Conservation (phyloP, 306 rosid genomes). For the Dalbergia oliveri region DNA sequence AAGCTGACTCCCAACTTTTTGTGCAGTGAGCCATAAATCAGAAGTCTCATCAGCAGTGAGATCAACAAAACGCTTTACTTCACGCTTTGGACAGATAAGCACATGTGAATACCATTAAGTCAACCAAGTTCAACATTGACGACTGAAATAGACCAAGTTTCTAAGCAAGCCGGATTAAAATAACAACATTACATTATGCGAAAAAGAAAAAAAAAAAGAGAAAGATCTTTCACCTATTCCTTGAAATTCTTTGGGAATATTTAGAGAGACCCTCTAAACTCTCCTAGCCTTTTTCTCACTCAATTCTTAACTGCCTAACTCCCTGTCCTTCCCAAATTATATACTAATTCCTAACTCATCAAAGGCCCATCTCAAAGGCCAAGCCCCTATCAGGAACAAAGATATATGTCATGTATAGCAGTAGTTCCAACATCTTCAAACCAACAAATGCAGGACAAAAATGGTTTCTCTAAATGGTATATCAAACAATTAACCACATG, state of each 20-base stretch:
- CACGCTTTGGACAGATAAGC: slow-evolving; percentile 94
- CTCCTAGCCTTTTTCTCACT: too few species aligned
- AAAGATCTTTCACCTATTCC: not conserved
- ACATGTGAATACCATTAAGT: slow-evolving; percentile 85
- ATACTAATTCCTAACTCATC: too few species aligned
- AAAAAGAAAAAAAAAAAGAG: not conserved
- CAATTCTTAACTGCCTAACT: too few species aligned
- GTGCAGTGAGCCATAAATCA: slow-evolving; percentile 93
- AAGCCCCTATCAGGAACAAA: not conserved
- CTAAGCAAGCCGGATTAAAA: not conserved
- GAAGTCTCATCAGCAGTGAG: slow-evolving; percentile 86
- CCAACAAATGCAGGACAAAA: slow-evolving; percentile 23
- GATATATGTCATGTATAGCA: not conserved
- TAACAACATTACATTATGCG: slow-evolving; percentile 7
- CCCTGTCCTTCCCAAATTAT: too few species aligned
- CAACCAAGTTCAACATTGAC: slow-evolving; percentile 38
- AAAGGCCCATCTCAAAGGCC: too few species aligned
- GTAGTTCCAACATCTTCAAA: slow-evolving; percentile 32
- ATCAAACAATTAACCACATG: slow-evolving; percentile 31
- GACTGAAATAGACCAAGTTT: not conserved
- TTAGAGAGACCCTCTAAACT: too few species aligned
- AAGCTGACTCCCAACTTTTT: slow-evolving; percentile 76
- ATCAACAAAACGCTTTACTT: slow-evolving; percentile 86
- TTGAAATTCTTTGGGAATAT: not conserved
- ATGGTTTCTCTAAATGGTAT: slow-evolving; percentile 10